These are phyloP conservation scores for Neckera pumila DNA, from an alignment of 225 moss, liverwort and hornwort genomes.

Conservation along the genomic window DNA sequence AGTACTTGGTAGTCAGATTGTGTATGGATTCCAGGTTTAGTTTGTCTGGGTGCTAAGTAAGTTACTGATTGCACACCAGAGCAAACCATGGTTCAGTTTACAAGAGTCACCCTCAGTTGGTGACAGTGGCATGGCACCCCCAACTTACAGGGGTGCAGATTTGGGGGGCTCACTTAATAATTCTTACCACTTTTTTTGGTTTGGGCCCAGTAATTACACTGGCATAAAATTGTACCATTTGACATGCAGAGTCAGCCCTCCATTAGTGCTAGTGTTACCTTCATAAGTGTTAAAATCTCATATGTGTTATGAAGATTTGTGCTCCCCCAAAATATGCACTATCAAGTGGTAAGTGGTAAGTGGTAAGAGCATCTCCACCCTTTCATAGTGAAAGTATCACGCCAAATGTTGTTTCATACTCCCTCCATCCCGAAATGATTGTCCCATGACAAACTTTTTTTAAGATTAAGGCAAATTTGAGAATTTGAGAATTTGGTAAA, in stretches of 20 bases:
- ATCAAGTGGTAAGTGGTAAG: neutral
- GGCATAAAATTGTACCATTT: neutral
- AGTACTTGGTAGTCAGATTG: neutral
- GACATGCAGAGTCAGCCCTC: neutral
- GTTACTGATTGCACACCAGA: neutral
- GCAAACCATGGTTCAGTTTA: neutral
- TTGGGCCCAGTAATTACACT: neutral
- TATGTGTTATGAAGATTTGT: neutral
- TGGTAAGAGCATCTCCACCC: neutral
- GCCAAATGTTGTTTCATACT: neutral
- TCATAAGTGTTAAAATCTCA: neutral
- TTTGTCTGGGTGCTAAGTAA: neutral
- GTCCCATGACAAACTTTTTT: too few species aligned
- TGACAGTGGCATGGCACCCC: neutral
- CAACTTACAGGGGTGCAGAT: too few species aligned
- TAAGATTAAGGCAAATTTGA: too few species aligned
- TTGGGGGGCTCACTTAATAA: neutral
- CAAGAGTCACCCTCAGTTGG: neutral
- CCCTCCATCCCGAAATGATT: too few species aligned
- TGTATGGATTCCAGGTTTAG: neutral
- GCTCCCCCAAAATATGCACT: neutral
- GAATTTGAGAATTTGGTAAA: too few species aligned
- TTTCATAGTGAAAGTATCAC: fast-evolving
- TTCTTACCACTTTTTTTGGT: neutral
- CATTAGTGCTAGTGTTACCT: neutral